Percentiles rank a stretch among this genome's conserved stretches.
These are phyloP conservation scores for Aspergillus incahuasiensis DNA, from an alignment of 495 filamentous ascomycete species.

Conservation along the genomic window DNA sequence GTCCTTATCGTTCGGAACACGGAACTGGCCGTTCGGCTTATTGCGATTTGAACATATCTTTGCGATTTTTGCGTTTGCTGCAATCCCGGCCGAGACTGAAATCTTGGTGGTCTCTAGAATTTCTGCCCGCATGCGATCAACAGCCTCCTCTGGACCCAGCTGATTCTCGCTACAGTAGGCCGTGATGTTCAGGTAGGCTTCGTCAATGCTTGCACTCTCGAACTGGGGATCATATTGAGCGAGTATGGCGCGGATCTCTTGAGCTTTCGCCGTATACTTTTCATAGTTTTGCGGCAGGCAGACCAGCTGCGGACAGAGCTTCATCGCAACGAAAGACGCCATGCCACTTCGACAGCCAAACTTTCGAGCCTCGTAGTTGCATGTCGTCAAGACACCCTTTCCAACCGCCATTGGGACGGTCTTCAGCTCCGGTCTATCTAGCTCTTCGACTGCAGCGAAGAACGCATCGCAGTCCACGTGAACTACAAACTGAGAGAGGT, in stretches of 20 bases:
- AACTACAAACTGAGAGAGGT: conserved; percentile 78
- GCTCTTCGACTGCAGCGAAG: conserved; percentile 90
- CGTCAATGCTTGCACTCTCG: conserved; percentile 89
- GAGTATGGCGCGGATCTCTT: conserved; percentile 79
- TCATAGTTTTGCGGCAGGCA: conserved; percentile 78
- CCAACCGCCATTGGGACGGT: conserved; percentile 92
- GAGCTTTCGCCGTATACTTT: conserved; percentile 87
- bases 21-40: conserved; percentile 93
- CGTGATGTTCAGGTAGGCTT: conserved; percentile 95
- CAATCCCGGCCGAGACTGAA: conserved; percentile 92
- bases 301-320: conserved; percentile 87
- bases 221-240: conserved; percentile 84
- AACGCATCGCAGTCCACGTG: conserved; percentile 99
- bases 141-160: conserved; percentile 65
- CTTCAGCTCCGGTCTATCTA: conserved; percentile 85
- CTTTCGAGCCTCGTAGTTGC: conserved; percentile 88
- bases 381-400: conserved; percentile 86
- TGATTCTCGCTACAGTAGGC: conserved; percentile 69
- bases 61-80: conserved; percentile 84
- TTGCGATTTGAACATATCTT: conserved; percentile 94
- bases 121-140: conserved; percentile 69
- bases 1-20: conserved; percentile 61
- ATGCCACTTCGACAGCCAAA: conserved; percentile 91
- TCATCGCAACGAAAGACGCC: conserved; percentile 92
- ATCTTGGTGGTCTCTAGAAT: conserved; percentile 75